Conservation (phyloP, 768 basidiomycete species). For the Naganishia onofrii region DNA sequence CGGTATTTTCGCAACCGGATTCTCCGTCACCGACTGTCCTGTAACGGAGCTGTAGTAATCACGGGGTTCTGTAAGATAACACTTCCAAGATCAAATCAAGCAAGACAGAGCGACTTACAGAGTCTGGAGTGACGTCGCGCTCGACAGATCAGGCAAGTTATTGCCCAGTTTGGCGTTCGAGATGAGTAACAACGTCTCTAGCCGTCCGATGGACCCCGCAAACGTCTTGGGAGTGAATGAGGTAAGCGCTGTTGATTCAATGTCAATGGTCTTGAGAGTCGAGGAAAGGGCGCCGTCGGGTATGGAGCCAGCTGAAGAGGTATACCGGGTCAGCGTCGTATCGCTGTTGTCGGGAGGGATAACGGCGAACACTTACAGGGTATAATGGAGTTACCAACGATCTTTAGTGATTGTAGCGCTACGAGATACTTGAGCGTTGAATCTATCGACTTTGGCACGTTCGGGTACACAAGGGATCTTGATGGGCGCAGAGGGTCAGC, state of each 20-base stretch:
- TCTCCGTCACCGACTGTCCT: slow-evolving; percentile 43
- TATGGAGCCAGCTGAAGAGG: slow-evolving; percentile 45
- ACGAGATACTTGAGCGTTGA: slow-evolving; percentile 44
- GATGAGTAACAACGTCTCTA: slow-evolving; percentile 44
- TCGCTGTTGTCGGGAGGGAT: background rate
- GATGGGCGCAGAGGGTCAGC: background rate
- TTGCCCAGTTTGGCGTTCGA: slow-evolving; percentile 48
- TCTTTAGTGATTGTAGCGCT: slow-evolving; percentile 41
- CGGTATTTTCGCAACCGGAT: slow-evolving; percentile 39
- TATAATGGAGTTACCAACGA: slow-evolving; percentile 46
- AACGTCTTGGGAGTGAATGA: slow-evolving; percentile 38
- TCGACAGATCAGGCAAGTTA: slow-evolving; percentile 37
- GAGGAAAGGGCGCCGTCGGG: slow-evolving; percentile 38
- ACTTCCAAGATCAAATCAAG: background rate
- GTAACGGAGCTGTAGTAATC: slow-evolving; percentile 42
- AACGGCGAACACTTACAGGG: slow-evolving; percentile 41
- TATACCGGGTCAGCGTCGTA: background rate
- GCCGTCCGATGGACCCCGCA: slow-evolving; percentile 27
- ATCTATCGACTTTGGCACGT: slow-evolving; percentile 43
- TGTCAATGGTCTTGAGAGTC: slow-evolving; percentile 45
- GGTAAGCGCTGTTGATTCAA: slow-evolving; percentile 47
- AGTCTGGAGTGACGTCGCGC: slow-evolving; percentile 17
- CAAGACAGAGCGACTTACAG: slow-evolving; percentile 37
- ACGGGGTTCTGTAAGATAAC: background rate
- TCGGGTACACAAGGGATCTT: slow-evolving; percentile 41